These are phyloP conservation scores for Rhizoclosmatium sp. DNA, from an alignment of 192 early-diverging fungal genomes.

Conservation along the genomic window DNA sequence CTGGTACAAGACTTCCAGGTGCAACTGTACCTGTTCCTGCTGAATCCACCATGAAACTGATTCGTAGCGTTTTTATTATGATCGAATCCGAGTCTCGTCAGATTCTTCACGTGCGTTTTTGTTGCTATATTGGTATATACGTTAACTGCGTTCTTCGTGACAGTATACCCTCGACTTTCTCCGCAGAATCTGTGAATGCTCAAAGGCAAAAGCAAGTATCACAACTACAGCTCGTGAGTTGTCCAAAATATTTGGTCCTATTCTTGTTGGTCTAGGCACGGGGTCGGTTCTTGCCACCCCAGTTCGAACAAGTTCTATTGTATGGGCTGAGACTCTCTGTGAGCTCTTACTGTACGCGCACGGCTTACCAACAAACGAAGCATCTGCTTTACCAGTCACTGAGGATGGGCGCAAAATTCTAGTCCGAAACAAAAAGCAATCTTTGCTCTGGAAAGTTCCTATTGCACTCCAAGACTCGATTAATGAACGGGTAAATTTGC, in stretches of 20 bases:
- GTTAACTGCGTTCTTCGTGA: background rate
- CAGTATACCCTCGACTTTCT: conserved; percentile 34
- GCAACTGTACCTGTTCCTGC: conserved; percentile 24
- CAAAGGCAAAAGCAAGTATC: background rate
- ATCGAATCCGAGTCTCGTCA: conserved; percentile 27
- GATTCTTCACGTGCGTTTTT: conserved; percentile 16
- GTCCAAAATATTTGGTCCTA: conserved; percentile 12
- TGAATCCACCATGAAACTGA: conserved; percentile 27
- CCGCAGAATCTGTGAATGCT: conserved; percentile 27
- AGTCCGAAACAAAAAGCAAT: background rate
- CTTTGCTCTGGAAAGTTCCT: conserved; percentile 9
- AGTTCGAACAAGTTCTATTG: background rate
- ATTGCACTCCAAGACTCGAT: conserved; percentile 16
- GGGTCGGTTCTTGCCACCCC: background rate
- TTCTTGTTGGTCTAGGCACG: conserved; percentile 5
- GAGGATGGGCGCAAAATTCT: background rate
- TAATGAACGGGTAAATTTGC: conserved; percentile 6
- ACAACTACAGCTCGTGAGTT: conserved; percentile 19
- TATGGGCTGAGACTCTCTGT: conserved; percentile 21
- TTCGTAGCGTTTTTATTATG: conserved; percentile 18
- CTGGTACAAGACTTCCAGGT: conserved; percentile 16
- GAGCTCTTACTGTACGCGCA: conserved; percentile 30
- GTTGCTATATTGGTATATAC: background rate
- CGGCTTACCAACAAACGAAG: conserved; percentile 1
- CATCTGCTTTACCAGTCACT: background rate